Base-by-base conservation (phyloP, 495 filamentous ascomycete genomes). In the Cudoniella acicularis region DNA sequence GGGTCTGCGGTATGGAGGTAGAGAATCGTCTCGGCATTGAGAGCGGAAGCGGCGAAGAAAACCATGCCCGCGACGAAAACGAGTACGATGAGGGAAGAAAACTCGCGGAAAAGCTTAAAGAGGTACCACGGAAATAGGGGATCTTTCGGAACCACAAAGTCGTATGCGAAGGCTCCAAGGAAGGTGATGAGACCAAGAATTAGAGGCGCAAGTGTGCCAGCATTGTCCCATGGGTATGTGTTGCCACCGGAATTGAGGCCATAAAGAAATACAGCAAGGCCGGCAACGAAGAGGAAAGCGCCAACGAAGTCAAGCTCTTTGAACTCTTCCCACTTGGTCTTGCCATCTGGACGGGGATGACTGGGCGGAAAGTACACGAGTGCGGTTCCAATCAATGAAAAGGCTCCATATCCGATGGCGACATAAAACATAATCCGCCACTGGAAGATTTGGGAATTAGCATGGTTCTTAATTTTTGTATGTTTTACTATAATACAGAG, bases 191-290 rank as follows among this genome's bases (percentile, higher is more conserved):
- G 17, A 16, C 69, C 69, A 2, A 71, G 13, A 24, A 69, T 61
- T 24, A 71, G 50, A 10, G 69, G 67, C 1, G 61, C 60, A 20
- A 69, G 48, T 1, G 64, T 63, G 1, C 66, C 63, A 9, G 58
- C 68, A 21, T 40, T 52, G 1, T 2, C 16, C 59, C 59, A 62
- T n/a, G 59, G 47, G 52, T 70, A 64, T 1, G 54, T 42, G 54
- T 64, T 45, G 48, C 69, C 27, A 48, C 64, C 59, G n/a, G 49
- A 81, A 43, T 73, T 71, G 21, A 83, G 68, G 48, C 69, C 69
- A 42, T 52, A 61, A n/a, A 71, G 61, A 49, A 71, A 71, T 11
- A 68, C 47, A 11, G 65, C 52, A 1, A 73, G 62, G 17, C 70
- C 71, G 18, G 63, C 55, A 9, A 64, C 58, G 50, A 64, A 70